Percentiles rank a stretch among this genome's conserved stretches.
Evolutionary conservation across 1,139 yeast genomes (phyloP).

Genomic region (Candida sanyaensis): DNA sequence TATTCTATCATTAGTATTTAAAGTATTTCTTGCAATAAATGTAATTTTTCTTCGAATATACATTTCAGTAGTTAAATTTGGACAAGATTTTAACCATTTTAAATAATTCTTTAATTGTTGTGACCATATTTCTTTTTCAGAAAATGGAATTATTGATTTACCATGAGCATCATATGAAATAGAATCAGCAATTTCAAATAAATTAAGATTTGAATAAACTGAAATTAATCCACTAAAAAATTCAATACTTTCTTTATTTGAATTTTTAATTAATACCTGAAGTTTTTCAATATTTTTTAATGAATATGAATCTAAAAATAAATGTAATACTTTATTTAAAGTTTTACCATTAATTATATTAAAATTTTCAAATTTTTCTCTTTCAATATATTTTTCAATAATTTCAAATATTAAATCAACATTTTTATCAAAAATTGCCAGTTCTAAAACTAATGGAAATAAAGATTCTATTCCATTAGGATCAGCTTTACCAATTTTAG

Average conservation of each 20-base stretch:
- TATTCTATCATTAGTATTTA: background rate
- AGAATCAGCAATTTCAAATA: constrained; percentile 35
- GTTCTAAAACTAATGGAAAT: constrained; percentile 42
- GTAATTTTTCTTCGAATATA: background rate
- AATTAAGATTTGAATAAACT: constrained; percentile 32
- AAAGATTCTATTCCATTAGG: constrained; percentile 17
- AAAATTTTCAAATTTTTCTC: constrained; percentile 17
- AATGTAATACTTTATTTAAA: constrained; percentile 20
- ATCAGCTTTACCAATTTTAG: constrained; percentile 2
- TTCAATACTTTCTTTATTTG: constrained; percentile 16
- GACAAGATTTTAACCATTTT: constrained; percentile 23
- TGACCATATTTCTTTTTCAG: constrained; percentile 27
- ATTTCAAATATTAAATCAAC: constrained; percentile 40
- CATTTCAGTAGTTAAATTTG: background rate
- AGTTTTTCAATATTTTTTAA: constrained; percentile 25
- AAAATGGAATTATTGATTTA: constrained; percentile 30
- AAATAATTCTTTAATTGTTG: constrained; percentile 34
- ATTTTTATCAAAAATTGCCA: constrained; percentile 39
- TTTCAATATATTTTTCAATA: constrained; percentile 32
- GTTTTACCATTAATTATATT: constrained; percentile 21
- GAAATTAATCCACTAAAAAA: constrained; percentile 23
- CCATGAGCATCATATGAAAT: constrained; percentile 31
- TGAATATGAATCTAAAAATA: constrained; percentile 24
- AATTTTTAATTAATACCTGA: constrained; percentile 19
- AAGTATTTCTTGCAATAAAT: constrained; percentile 2